These are phyloP conservation scores for Tricholomella constricta DNA, from an alignment of 768 basidiomycete species.

Conservation along the genomic window DNA sequence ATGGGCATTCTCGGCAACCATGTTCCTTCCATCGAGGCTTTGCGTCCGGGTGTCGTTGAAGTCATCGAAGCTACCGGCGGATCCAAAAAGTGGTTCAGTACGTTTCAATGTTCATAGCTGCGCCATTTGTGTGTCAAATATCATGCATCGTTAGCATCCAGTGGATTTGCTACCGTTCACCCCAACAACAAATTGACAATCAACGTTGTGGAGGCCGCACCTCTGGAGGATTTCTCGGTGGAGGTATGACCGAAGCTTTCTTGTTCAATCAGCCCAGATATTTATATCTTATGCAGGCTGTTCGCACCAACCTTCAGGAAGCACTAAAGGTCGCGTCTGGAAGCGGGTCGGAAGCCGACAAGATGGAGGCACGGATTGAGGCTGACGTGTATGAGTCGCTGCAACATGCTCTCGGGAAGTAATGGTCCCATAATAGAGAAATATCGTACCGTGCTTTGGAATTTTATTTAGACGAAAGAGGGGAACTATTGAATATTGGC, in stretches of 20 bases:
- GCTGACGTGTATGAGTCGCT: slow-evolving; percentile 96
- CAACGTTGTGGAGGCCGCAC: slow-evolving; percentile 95
- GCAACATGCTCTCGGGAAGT: slow-evolving; percentile 72
- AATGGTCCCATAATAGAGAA: neutral
- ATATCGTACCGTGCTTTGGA: no score
- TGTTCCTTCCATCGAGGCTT: slow-evolving; percentile 94
- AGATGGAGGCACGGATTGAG: slow-evolving; percentile 91
- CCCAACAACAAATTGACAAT: slow-evolving; percentile 96
- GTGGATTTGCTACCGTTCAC: slow-evolving; percentile 97
- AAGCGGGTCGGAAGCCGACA: slow-evolving; percentile 90
- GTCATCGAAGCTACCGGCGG: slow-evolving; percentile 79
- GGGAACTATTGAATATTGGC: no score
- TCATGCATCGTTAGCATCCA: slow-evolving; percentile 63
- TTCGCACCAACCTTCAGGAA: slow-evolving; percentile 87
- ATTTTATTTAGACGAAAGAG: neutral
- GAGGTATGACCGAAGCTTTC: slow-evolving; percentile 62
- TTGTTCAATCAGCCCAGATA: neutral
- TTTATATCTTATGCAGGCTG: slow-evolving; percentile 56
- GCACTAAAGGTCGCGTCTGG: slow-evolving; percentile 80
- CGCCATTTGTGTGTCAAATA: slow-evolving; percentile 1
- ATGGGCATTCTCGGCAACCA: slow-evolving; percentile 99
- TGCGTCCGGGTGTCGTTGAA: slow-evolving; percentile 93
- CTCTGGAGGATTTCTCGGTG: slow-evolving; percentile 84
- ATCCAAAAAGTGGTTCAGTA: slow-evolving; percentile 97
- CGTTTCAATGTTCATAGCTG: slow-evolving; percentile 28